Percentiles rank a stretch among this genome's conserved stretches.
Evolutionary conservation across 768 basidiomycete genomes (phyloP).

Genomic region (Thelephora ganbajun): DNA sequence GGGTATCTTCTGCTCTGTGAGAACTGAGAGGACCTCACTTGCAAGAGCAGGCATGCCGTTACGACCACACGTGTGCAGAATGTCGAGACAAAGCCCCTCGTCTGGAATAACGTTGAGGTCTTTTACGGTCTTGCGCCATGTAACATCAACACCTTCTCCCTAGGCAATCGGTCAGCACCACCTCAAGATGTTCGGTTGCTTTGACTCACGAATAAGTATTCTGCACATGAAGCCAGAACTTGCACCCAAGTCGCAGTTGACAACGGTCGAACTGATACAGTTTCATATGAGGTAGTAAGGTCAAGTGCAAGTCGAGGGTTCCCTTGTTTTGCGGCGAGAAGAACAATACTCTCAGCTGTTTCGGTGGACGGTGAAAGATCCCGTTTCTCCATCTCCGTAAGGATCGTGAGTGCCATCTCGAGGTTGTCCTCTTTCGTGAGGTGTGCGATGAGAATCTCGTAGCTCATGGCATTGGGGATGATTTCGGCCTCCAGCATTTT

Average conservation of each 20-base stretch:
- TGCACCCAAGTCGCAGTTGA: conserved; percentile 45
- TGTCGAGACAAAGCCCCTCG: conserved; percentile 58
- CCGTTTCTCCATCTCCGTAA: conserved; percentile 41
- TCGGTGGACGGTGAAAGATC: conserved; percentile 36
- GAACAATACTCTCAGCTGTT: conserved; percentile 38
- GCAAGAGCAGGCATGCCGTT: conserved; percentile 61
- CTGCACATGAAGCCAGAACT: conserved; percentile 52
- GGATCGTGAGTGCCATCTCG: conserved; percentile 49
- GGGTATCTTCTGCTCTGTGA: conserved; percentile 33
- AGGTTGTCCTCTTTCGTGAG: conserved; percentile 34
- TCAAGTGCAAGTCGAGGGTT: conserved; percentile 61
- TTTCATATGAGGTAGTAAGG: conserved; percentile 48
- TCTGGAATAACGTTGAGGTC: conserved; percentile 43
- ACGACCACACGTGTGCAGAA: conserved; percentile 63
- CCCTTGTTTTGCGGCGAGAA: conserved; percentile 36
- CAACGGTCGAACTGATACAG: conserved; percentile 35
- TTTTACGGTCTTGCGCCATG: conserved; percentile 48
- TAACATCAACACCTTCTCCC: conserved; percentile 50
- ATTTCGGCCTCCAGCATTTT: conserved; percentile 39
- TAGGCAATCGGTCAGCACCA: conserved; percentile 15
- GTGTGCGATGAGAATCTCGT: conserved; percentile 36
- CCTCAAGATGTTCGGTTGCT: neutral
- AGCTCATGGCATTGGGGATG: conserved; percentile 37
- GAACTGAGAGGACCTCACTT: conserved; percentile 42
- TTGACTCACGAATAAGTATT: conserved; percentile 49